A percentile compares a stretch with the other conserved stretches of the same genome.
phyloP scores from a whole-genome alignment of 2,329 filamentous ascomycete species.

The Ceratocystis colombiana region DNA sequence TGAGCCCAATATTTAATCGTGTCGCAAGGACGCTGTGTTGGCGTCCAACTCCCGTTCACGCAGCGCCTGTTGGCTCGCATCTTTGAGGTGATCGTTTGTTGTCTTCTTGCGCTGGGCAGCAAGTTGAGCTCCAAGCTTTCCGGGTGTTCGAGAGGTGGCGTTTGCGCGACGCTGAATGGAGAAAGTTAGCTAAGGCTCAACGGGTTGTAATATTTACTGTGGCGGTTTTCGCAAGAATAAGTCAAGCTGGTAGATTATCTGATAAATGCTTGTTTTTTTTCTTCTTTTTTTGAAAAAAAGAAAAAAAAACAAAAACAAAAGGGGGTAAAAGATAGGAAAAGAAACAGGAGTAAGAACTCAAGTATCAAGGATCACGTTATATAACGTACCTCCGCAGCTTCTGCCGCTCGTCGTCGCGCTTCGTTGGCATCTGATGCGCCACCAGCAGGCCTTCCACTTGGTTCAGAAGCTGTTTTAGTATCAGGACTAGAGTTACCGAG shows the following conservation, averaged over 20 bases:
- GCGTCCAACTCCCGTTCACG: constrained; percentile 58
- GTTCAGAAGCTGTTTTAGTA: neutral
- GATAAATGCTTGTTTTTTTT: neutral
- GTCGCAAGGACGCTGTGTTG: constrained; percentile 35
- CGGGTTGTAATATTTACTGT: neutral
- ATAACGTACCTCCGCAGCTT: constrained; percentile 21
- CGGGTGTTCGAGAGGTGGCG: constrained; percentile 44
- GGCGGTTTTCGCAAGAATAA: neutral
- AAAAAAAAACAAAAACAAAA: neutral
- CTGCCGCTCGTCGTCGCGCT: constrained; percentile 20
- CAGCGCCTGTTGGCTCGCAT: constrained; percentile 56
- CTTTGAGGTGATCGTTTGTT: constrained; percentile 54
- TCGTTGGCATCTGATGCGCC: constrained; percentile 21
- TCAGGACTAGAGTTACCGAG: constrained; percentile 1
- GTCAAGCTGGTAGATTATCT: neutral
- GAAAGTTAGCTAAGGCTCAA: neutral
- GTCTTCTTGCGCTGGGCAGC: constrained; percentile 68
- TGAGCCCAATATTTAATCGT: constrained; percentile 29
- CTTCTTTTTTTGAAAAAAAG: neutral
- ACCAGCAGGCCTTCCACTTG: neutral
- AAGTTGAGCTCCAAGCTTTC: constrained; percentile 61
- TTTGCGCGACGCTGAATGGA: constrained; percentile 54
- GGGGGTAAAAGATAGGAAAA: too few relatives aligned
- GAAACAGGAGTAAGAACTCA: too few relatives aligned
- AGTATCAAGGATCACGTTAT: neutral